These are phyloP conservation scores for Flammula alnicola DNA, from an alignment of 1,284 basidiomycete species.

Conservation along the genomic window DNA sequence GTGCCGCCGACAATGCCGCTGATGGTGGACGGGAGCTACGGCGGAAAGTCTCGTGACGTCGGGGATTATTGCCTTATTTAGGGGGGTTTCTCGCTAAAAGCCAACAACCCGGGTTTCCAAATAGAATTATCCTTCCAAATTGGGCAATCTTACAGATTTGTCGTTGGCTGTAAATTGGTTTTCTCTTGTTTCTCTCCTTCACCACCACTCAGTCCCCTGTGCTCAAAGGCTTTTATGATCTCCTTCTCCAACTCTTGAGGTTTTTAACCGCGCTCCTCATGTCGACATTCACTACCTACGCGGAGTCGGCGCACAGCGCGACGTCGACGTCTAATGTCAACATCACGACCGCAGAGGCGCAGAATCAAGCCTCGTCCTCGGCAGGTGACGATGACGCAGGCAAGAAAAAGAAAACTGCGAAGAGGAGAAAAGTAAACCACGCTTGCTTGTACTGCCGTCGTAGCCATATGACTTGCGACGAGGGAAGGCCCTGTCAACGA, in stretches of 20 bases:
- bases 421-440: slow-evolving; percentile 84
- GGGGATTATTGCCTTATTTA: too few species aligned
- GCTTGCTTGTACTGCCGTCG: slow-evolving; percentile 93
- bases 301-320: slow-evolving; percentile 22
- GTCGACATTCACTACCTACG: slow-evolving; percentile 26
- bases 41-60: too few species aligned
- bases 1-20: too few species aligned
- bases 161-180: slow-evolving; percentile 3
- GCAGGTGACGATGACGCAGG: slow-evolving; percentile 35
- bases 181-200: slow-evolving; percentile 7
- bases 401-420: slow-evolving; percentile 65
- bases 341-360: slow-evolving; percentile 8
- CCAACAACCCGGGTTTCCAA: too few species aligned
- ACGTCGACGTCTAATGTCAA: slow-evolving; percentile 5
- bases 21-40: too few species aligned
- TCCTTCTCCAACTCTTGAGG: not conserved
- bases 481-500: slow-evolving; percentile 86
- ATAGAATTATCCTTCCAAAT: too few species aligned
- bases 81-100: too few species aligned
- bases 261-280: slow-evolving; percentile 10
- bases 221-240: slow-evolving; percentile 10
- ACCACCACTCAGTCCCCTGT: not conserved
- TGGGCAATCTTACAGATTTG: slow-evolving; percentile 16
- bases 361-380: slow-evolving; percentile 8
- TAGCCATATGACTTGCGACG: slow-evolving; percentile 94